Evolutionary conservation across 2,329 filamentous ascomycete genomes (phyloP), one percentile per base, ranked within the genome.

Genomic region (Phaeosphaeria sp.): DNA sequence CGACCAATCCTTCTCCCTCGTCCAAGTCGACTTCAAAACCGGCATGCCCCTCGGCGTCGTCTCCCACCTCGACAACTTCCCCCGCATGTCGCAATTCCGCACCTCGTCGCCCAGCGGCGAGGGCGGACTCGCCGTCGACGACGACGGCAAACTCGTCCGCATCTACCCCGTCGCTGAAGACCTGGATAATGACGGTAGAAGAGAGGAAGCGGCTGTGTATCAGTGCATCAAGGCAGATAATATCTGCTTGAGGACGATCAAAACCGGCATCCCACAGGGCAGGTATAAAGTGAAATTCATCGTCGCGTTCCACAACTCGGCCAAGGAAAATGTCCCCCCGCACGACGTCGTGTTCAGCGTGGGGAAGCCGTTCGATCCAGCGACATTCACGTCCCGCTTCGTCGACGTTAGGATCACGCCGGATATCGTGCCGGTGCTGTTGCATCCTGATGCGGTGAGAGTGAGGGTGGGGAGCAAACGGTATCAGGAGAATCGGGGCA

Each of bases 341-440:
- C 50, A 59, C 2, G 72, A 78, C 22, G 40, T 78, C 11, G 68
- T 78, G 2, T 77, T 77, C 30, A 74, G 69, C 6, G 76, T 78
- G 1, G 76, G 76, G 5, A 74, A 73, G 51, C 76, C 76, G 0
- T 76, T 74, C 43, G 76, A 78, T 52, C 33, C 63, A 0, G 46
- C 15, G 1, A 75, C 69, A 0, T 78, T 78, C 40, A 52, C 63
- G n/a, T 47, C 55, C 7, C 68, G 76, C 0, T 74, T 64, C 52
- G 76, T 78, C 0, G 76, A 78, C 51, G 75, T 77, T 1, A 69
- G 71, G 18, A 78, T 78, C 55, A 75, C 75, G 5, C 73, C 74
- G 0, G 76, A 78, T 59, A 63, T 76, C n/a, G 75, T 73, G 2
- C 67, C 68, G 0, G 75, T 78, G 20, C 54, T 78, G 49, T 55